These are phyloP conservation scores for Yamadazyma epiphylla DNA, from an alignment of 1,139 yeast species.

Conservation along the genomic window DNA sequence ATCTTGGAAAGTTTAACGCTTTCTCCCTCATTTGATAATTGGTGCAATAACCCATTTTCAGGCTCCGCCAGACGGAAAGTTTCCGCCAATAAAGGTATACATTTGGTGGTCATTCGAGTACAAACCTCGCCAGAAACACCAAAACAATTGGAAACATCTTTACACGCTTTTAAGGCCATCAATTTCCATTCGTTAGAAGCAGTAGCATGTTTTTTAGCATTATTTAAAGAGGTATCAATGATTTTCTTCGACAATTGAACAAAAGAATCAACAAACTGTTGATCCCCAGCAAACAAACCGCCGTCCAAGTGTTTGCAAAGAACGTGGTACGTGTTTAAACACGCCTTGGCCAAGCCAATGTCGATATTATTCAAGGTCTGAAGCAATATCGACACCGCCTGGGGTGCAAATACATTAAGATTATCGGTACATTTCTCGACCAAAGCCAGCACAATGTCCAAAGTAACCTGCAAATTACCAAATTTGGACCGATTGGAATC, in stretches of 20 bases:
- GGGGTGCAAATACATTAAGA: constrained; percentile 73
- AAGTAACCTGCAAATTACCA: constrained; percentile 82
- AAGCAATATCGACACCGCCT: constrained; percentile 48
- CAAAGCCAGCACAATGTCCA: constrained; percentile 65
- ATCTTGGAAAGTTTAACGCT: constrained; percentile 23
- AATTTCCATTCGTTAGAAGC: constrained; percentile 47
- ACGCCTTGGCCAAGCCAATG: constrained; percentile 50
- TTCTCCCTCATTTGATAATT: constrained; percentile 15
- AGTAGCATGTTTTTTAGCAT: constrained; percentile 21
- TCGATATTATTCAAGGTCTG: constrained; percentile 49
- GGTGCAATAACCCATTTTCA: constrained; percentile 15
- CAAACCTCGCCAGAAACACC: constrained; percentile 38
- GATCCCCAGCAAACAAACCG: constrained; percentile 70
- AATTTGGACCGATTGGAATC: constrained; percentile 62
- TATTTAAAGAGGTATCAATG: constrained; percentile 20
- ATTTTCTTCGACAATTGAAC: constrained; percentile 36
- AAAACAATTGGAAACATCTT: constrained; percentile 40
- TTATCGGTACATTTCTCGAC: constrained; percentile 78
- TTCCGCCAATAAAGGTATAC: constrained; percentile 40
- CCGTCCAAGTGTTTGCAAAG: constrained; percentile 67
- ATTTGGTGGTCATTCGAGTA: constrained; percentile 30
- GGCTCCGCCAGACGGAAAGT: constrained; percentile 19
- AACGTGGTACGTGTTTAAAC: constrained; percentile 48
- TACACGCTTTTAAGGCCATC: constrained; percentile 43
- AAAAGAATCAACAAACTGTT: constrained; percentile 52